Percentiles rank a stretch among this genome's conserved stretches.
phyloP scores from a whole-genome alignment of 768 basidiomycete species.

The Trametes villosa region DNA sequence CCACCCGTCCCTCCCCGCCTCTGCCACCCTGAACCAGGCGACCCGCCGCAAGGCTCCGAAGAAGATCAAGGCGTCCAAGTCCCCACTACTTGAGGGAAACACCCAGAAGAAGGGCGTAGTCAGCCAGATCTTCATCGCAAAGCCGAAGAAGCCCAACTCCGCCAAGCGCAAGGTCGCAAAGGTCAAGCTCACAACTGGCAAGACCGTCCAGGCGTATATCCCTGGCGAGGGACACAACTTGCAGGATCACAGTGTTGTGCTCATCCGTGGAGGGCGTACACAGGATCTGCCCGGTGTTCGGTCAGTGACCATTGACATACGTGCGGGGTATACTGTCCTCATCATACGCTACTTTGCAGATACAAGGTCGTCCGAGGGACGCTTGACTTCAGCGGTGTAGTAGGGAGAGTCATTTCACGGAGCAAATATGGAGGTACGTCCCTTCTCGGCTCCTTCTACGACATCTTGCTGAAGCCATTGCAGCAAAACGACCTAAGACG shows the following conservation, averaged over 20 bases:
- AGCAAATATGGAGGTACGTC: conserved; percentile 90
- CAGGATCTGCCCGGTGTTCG: conserved; percentile 98
- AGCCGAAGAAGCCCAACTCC: conserved; percentile 98
- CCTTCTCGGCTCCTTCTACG: conserved; percentile 30
- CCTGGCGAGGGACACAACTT: conserved; percentile 97
- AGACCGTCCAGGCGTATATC: conserved; percentile 90
- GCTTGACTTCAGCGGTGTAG: conserved; percentile 89
- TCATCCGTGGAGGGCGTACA: conserved; percentile 92
- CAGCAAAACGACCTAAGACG: conserved; percentile 84
- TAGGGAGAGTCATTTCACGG: conserved; percentile 76
- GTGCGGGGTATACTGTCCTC: neutral
- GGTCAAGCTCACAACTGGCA: conserved; percentile 89
- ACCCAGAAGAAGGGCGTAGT: conserved; percentile 95
- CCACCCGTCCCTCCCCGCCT: conserved; percentile 60
- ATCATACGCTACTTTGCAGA: conserved; percentile 44
- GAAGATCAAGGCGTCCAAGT: conserved; percentile 55
- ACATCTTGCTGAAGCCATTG: neutral
- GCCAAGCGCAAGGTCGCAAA: conserved; percentile 97
- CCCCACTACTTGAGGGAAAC: conserved; percentile 79
- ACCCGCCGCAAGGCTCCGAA: conserved; percentile 68
- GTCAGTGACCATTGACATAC: conserved; percentile 48
- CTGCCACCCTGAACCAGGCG: conserved; percentile 84
- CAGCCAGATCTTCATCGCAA: conserved; percentile 75
- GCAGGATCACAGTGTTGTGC: conserved; percentile 95
- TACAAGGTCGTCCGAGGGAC: conserved; percentile 96